Evolutionary conservation across 768 basidiomycete genomes (phyloP).

Genomic region (Exidia glandulosa): DNA sequence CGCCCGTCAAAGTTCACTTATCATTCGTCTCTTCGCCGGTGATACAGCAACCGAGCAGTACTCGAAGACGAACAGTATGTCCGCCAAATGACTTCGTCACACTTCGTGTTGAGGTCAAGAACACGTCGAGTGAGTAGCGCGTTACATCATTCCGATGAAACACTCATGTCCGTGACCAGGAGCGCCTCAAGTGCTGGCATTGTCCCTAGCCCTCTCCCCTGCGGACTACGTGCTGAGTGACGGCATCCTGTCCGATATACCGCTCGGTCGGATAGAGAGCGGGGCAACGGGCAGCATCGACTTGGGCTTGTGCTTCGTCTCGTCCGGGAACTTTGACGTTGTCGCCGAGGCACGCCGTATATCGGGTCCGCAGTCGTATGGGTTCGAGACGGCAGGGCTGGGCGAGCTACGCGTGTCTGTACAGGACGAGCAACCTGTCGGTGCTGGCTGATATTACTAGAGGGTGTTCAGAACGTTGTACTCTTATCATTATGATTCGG

Average conservation of each 20-base stretch:
- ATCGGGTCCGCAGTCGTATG: slow-evolving; percentile 18
- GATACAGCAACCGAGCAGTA: too few species aligned
- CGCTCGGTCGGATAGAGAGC: slow-evolving; percentile 48
- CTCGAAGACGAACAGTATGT: slow-evolving; percentile 36
- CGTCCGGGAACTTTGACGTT: slow-evolving; percentile 52
- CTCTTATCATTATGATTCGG: neutral
- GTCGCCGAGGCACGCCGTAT: slow-evolving; percentile 25
- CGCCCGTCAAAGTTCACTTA: slow-evolving; percentile 51
- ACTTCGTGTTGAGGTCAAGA: slow-evolving; percentile 45
- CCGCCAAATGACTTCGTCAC: slow-evolving; percentile 53
- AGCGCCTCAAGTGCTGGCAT: slow-evolving; percentile 36
- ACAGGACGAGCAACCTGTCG: neutral
- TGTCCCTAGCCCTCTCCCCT: slow-evolving; percentile 48
- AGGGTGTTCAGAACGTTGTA: neutral
- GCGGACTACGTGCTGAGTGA: slow-evolving; percentile 58
- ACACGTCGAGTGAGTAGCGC: slow-evolving; percentile 53
- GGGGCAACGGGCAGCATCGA: slow-evolving; percentile 43
- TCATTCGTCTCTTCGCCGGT: slow-evolving; percentile 32
- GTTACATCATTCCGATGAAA: neutral
- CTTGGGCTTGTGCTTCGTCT: slow-evolving; percentile 60
- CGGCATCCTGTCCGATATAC: slow-evolving; percentile 49
- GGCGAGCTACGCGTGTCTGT: slow-evolving; percentile 12
- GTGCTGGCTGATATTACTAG: too few species aligned
- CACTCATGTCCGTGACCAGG: slow-evolving; percentile 27
- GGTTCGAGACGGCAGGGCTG: slow-evolving; percentile 21